A percentile compares a stretch with the other conserved stretches of the same genome.
phyloP scores from a whole-genome alignment of 2,329 filamentous ascomycete genomes.

The Zymoseptoria brevis region DNA sequence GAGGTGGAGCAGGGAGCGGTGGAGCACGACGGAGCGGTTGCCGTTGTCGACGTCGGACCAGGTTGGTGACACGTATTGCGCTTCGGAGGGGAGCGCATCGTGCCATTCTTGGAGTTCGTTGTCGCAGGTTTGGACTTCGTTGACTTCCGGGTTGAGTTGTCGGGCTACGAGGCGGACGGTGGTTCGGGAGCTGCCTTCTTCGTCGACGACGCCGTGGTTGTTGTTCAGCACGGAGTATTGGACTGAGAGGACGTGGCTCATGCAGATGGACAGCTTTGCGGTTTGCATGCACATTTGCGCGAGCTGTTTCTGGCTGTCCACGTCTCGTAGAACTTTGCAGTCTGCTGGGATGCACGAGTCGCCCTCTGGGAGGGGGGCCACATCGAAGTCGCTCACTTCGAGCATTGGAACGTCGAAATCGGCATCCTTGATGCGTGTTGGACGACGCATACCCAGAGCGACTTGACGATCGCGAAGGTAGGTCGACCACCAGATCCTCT shows the following conservation, averaged over 20 bases:
- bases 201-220: conserved; percentile 62
- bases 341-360: conserved; percentile 61
- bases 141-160: conserved; percentile 72
- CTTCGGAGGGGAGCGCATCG: conserved; percentile 60
- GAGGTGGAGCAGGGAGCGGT: conserved; percentile 85
- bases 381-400: conserved; percentile 75
- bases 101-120: conserved; percentile 72
- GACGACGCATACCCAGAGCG: conserved; percentile 85
- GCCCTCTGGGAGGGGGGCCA: conserved; percentile 53
- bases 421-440: conserved; percentile 84
- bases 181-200: conserved; percentile 60
- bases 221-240: conserved; percentile 89
- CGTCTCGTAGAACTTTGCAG: conserved; percentile 63
- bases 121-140: conserved; percentile 72
- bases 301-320: conserved; percentile 65
- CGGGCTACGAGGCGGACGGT: conserved; percentile 89
- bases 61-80: conserved; percentile 56
- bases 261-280: conserved; percentile 78
- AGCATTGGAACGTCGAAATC: conserved; percentile 94
- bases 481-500: conserved; percentile 95
- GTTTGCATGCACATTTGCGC: conserved; percentile 88
- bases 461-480: conserved; percentile 93
- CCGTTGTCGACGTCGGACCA: conserved; percentile 50
- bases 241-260: conserved; percentile 79
- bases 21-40: conserved; percentile 55